Evolutionary conservation across 768 basidiomycete species (phyloP).

Genomic region (Clitopilus hobsonii): DNA sequence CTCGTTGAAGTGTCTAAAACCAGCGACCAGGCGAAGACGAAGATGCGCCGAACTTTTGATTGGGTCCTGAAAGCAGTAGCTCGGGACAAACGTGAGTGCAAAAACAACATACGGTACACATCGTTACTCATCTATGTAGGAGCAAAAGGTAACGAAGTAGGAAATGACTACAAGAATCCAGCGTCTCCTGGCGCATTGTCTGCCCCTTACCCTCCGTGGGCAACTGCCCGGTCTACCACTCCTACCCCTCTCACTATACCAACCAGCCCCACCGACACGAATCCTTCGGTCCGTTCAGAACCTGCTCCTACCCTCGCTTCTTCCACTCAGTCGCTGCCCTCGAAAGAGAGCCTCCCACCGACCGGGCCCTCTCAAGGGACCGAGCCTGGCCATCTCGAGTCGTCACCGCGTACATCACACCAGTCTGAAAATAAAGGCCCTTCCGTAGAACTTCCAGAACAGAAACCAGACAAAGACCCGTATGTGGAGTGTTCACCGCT

Average conservation of each 20-base stretch:
- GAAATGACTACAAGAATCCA: conserved; percentile 56
- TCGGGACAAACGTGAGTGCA: conserved; percentile 39
- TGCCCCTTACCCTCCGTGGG: conserved; percentile 48
- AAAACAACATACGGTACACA: too few species aligned
- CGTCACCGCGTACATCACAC: background rate
- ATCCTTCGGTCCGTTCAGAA: background rate
- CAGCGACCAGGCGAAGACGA: conserved; percentile 55
- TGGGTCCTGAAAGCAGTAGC: conserved; percentile 68
- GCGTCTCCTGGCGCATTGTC: conserved; percentile 60
- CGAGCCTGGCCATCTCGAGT: background rate
- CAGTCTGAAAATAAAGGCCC: background rate
- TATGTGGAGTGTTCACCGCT: conserved; percentile 3
- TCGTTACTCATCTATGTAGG: conserved; percentile 14
- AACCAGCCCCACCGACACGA: conserved; percentile 19
- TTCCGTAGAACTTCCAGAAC: background rate
- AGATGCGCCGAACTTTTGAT: conserved; percentile 70
- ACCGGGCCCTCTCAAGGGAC: background rate
- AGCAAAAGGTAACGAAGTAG: conserved; percentile 23
- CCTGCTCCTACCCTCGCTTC: background rate
- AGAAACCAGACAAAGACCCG: conserved; percentile 7
- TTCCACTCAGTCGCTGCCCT: background rate
- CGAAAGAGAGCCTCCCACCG: background rate
- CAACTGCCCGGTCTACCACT: conserved; percentile 47
- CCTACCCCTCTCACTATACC: conserved; percentile 32
- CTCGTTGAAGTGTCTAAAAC: conserved; percentile 67